Percentiles rank a stretch among this genome's conserved stretches.
Evolutionary conservation across 768 basidiomycete genomes (phyloP).

Genomic region (Lactifluus subvellereus): DNA sequence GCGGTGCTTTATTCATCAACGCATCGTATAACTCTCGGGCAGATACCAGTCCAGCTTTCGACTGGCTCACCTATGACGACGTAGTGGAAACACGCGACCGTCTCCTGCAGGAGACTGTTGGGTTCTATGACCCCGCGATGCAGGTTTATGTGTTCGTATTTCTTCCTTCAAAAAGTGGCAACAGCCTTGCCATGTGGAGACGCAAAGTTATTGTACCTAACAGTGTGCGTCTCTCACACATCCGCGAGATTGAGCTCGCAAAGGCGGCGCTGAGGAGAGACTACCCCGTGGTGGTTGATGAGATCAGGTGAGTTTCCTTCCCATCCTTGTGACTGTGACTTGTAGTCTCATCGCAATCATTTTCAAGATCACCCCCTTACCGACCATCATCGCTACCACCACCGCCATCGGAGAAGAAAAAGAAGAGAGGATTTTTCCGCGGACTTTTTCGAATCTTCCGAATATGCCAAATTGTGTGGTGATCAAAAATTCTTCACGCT

Average conservation of each 20-base stretch:
- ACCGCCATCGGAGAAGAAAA: constrained; percentile 16
- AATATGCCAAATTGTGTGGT: constrained; percentile 23
- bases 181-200: constrained; percentile 26
- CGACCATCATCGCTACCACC: not conserved
- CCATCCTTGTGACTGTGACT: not conserved
- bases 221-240: constrained; percentile 15
- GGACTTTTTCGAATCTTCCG: constrained; percentile 20
- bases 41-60: constrained; percentile 12
- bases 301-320: constrained; percentile 13
- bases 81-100: constrained; percentile 22
- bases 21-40: constrained; percentile 14
- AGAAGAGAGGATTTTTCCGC: constrained; percentile 25
- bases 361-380: constrained; percentile 12
- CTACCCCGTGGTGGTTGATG: constrained; percentile 21
- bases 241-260: constrained; percentile 19
- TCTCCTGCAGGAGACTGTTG: constrained; percentile 24
- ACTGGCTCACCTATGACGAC: constrained; percentile 23
- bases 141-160: constrained; percentile 23
- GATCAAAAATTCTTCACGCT: not conserved
- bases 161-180: constrained; percentile 25
- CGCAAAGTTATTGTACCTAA: constrained; percentile 22
- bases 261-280: constrained; percentile 23
- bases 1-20: constrained; percentile 24
- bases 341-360: not conserved
- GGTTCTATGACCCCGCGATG: constrained; percentile 23